A percentile compares a stretch with the other conserved stretches of the same genome.
phyloP scores from a whole-genome alignment of 805 yeast species.

The Ogataea zsoltii region DNA sequence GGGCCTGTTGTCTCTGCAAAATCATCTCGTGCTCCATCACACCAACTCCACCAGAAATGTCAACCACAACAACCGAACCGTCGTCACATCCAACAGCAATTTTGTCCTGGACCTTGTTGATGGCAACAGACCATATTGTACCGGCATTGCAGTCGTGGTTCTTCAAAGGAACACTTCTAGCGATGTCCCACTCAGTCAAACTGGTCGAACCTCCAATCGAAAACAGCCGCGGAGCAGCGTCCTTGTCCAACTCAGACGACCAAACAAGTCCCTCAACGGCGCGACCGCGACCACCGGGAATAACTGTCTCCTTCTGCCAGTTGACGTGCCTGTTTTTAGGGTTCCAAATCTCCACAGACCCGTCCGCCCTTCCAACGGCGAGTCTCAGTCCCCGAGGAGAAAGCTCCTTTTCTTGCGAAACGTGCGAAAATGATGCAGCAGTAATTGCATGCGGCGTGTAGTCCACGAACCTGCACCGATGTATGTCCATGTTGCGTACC shows the following conservation, averaged over 20 bases:
- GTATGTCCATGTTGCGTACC: conserved; percentile 59
- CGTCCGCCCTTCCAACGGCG: conserved; percentile 92
- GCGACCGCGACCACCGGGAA: conserved; percentile 79
- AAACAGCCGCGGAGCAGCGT: conserved; percentile 65
- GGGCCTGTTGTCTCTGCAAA: conserved; percentile 78
- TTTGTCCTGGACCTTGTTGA: conserved; percentile 57
- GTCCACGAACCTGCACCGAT: conserved; percentile 90
- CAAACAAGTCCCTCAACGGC: conserved; percentile 90
- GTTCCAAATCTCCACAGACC: conserved; percentile 95
- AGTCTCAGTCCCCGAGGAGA: conserved; percentile 64
- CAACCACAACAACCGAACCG: conserved; percentile 82
- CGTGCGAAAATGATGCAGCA: conserved; percentile 73
- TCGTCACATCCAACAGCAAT: conserved; percentile 94
- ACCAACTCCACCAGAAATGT: conserved; percentile 87
- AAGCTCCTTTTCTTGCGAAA: conserved; percentile 42
- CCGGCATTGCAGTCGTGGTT: conserved; percentile 93
- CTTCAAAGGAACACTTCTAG: conserved; percentile 66
- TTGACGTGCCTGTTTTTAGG: conserved; percentile 55
- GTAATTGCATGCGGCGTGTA: conserved; percentile 84
- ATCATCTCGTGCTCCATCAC: conserved; percentile 72
- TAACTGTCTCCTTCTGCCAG: conserved; percentile 76
- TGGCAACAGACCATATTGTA: conserved; percentile 84
- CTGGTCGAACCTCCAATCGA: conserved; percentile 93
- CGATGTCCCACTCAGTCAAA: conserved; percentile 89
- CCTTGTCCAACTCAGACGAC: conserved; percentile 49